Conservation (phyloP, 805 yeast genomes). For the Candida pseudoglaebosa region DNA sequence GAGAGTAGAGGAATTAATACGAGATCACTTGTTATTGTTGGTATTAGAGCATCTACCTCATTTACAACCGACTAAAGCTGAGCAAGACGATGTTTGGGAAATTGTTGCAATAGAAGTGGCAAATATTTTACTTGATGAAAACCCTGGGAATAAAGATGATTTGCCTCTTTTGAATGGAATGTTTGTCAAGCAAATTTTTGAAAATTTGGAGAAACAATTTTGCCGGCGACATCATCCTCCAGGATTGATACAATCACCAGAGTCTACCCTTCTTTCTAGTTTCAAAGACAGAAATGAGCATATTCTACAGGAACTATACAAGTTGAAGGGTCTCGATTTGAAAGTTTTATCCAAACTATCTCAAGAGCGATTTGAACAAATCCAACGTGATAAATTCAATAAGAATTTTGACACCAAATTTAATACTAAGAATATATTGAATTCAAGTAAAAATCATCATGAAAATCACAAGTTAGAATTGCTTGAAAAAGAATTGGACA, state of each 20-base stretch:
- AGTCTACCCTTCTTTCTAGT: constrained; percentile 2
- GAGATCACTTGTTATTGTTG: constrained; percentile 23
- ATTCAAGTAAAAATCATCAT: constrained; percentile 12
- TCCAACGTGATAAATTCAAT: constrained; percentile 6
- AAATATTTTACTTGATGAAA: constrained; percentile 14
- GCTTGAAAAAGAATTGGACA: constrained; percentile 20
- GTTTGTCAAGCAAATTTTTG: constrained; percentile 19
- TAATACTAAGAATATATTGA: constrained; percentile 8
- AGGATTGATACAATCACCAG: too few relatives aligned
- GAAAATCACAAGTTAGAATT: constrained; percentile 15
- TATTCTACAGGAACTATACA: constrained; percentile 20
- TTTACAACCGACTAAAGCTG: constrained; percentile 20
- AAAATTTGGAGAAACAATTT: constrained; percentile 15
- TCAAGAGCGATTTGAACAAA: constrained; percentile 17
- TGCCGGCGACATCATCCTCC: constrained; percentile 1
- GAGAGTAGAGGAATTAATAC: constrained; percentile 18
- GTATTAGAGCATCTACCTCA: constrained; percentile 30
- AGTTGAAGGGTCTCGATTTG: constrained; percentile 18
- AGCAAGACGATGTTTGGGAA: constrained; percentile 30
- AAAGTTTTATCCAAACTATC: constrained; percentile 20
- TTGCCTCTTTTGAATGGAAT: constrained; percentile 25
- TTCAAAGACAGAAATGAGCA: constrained; percentile 11
- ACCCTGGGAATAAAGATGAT: constrained; percentile 16
- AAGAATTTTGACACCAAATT: neutral
- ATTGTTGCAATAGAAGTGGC: constrained; percentile 30